Percentiles rank a stretch among this genome's conserved stretches.
Evolutionary conservation across 2,329 filamentous ascomycete genomes (phyloP).

Genomic region (Amesomyces nigricolor): DNA sequence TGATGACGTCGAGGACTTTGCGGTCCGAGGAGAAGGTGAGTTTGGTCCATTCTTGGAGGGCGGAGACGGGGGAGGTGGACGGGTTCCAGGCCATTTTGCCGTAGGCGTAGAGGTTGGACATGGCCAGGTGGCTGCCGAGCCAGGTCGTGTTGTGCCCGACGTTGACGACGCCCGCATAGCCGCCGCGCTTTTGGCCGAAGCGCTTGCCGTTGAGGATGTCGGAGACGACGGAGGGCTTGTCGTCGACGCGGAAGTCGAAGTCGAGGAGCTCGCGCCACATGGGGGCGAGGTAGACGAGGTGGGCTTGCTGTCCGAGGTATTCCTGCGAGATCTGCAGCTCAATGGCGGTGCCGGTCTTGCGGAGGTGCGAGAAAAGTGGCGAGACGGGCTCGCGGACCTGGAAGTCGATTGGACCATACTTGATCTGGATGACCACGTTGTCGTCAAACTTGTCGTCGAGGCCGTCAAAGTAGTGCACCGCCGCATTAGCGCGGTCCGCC

Average conservation of each 20-base stretch:
- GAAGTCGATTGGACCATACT: slow-evolving; percentile 70
- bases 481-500: slow-evolving; percentile 63
- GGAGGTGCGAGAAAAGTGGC: slow-evolving; percentile 54
- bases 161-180: slow-evolving; percentile 62
- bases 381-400: slow-evolving; percentile 63
- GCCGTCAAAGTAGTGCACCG: slow-evolving; percentile 59
- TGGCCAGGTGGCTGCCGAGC: slow-evolving; percentile 63
- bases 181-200: slow-evolving; percentile 52
- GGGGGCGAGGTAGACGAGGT: slow-evolving; percentile 62
- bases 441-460: slow-evolving; percentile 62
- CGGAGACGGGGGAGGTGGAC: slow-evolving; percentile 38
- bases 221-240: slow-evolving; percentile 48
- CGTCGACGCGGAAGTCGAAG: slow-evolving; percentile 60
- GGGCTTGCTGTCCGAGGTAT: slow-evolving; percentile 65
- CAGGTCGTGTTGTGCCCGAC: slow-evolving; percentile 62
- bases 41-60: slow-evolving; percentile 61
- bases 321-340: slow-evolving; percentile 65
- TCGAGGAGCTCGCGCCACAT: slow-evolving; percentile 64
- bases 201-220: slow-evolving; percentile 57
- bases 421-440: slow-evolving; percentile 68
- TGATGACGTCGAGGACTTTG: slow-evolving; percentile 53
- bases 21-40: slow-evolving; percentile 57
- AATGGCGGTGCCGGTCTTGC: slow-evolving; percentile 45
- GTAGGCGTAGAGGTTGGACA: slow-evolving; percentile 68
- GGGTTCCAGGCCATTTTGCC: slow-evolving; percentile 63